Conservation (phyloP, 257 asterid species). For the Ajuga chamaepitys region DNA sequence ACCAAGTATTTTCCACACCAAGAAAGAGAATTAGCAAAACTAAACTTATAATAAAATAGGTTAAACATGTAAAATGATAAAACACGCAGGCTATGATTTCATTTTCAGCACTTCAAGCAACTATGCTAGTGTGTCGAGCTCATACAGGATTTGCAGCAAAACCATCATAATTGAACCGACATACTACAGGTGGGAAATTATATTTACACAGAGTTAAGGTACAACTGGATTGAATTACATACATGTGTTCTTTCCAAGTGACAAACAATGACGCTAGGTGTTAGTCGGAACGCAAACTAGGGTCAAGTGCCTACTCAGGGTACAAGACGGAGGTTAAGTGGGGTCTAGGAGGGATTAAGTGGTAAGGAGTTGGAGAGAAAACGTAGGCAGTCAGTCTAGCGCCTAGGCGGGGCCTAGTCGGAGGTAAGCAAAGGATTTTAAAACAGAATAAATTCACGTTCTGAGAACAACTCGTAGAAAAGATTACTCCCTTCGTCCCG, state of each 20-base stretch:
- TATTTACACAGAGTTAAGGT: neutral
- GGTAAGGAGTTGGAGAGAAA: too few relatives aligned
- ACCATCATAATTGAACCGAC: neutral
- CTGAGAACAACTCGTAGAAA: too few relatives aligned
- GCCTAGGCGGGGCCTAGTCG: too few relatives aligned
- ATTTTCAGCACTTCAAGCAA: neutral
- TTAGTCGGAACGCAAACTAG: too few relatives aligned
- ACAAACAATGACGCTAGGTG: neutral
- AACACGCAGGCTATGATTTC: neutral
- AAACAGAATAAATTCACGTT: too few relatives aligned
- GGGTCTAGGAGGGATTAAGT: too few relatives aligned
- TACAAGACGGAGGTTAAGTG: too few relatives aligned
- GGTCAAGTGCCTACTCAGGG: too few relatives aligned
- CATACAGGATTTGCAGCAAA: neutral
- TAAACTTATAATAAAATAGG: neutral
- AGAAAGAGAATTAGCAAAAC: neutral
- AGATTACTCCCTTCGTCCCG: too few relatives aligned
- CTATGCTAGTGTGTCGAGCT: neutral
- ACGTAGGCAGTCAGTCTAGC: too few relatives aligned
- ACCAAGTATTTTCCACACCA: neutral
- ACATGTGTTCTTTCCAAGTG: neutral
- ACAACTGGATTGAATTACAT: neutral
- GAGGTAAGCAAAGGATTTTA: too few relatives aligned
- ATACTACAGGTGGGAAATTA: neutral
- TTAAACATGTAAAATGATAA: neutral